Conservation (phyloP, 208 protist genomes). For the Porcisia hertigi region DNA sequence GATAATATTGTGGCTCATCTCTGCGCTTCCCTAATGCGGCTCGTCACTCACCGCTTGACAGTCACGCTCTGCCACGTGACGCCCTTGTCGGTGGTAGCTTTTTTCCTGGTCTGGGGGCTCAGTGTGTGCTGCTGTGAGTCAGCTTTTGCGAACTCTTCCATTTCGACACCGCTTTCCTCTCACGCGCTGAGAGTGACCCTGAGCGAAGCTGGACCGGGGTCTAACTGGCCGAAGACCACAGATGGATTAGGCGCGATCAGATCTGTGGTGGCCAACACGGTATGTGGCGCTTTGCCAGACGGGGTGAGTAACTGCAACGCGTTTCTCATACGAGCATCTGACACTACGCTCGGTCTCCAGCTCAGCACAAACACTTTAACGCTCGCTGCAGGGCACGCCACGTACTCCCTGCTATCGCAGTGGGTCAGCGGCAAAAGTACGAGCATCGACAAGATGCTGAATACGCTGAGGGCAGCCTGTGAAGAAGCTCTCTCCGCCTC, state of each 20-base stretch:
- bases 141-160: background rate
- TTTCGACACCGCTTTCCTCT: slow-evolving; percentile 19
- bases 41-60: background rate
- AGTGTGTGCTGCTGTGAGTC: background rate
- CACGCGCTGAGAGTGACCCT: slow-evolving; percentile 49
- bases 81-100: background rate
- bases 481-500: slow-evolving; percentile 19
- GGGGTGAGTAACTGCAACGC: slow-evolving; percentile 29
- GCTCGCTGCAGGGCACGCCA: slow-evolving; percentile 22
- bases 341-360: slow-evolving; percentile 37
- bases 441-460: slow-evolving; percentile 6
- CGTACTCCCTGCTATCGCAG: slow-evolving; percentile 28
- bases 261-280: slow-evolving; percentile 24
- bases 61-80: background rate
- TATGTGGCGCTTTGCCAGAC: slow-evolving; percentile 28
- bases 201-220: slow-evolving; percentile 28
- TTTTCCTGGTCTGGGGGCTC: background rate
- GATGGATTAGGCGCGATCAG: slow-evolving; percentile 10
- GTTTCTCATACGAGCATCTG: slow-evolving; percentile 37
- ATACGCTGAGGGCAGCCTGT: slow-evolving; percentile 10
- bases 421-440: slow-evolving; percentile 34
- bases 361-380: slow-evolving; percentile 30
- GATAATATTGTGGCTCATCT: background rate
- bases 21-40: background rate
- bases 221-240: slow-evolving; percentile 35